A percentile compares a stretch with the other conserved stretches of the same genome.
phyloP scores from a whole-genome alignment of 192 early-diverging fungal species.

The Coemansia sp. region DNA sequence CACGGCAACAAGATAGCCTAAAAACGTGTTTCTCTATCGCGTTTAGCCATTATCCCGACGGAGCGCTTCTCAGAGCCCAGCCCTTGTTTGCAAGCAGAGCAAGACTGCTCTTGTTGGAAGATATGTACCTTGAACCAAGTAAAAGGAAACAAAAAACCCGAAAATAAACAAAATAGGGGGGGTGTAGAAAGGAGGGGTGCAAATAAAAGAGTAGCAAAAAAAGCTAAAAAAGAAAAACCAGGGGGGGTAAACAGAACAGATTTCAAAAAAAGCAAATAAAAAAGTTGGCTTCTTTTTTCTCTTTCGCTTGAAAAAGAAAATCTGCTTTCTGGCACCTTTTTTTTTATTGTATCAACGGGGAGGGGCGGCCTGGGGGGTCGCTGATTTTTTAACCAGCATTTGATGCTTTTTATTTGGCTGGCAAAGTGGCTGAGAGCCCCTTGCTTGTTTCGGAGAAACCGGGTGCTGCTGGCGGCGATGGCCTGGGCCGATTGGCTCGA shows the following conservation, averaged over 20 bases:
- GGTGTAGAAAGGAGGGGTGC: not conserved
- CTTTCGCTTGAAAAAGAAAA: not conserved
- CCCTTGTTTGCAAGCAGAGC: not conserved
- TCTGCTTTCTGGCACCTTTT: not conserved
- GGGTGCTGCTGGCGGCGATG: too few species aligned
- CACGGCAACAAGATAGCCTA: too few species aligned
- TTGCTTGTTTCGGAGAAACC: too few species aligned
- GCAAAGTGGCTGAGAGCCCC: too few species aligned
- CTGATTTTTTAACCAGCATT: not conserved
- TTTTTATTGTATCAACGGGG: not conserved
- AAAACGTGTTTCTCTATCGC: not conserved
- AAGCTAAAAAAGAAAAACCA: not conserved
- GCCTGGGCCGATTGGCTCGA: not conserved
- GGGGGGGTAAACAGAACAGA: not conserved
- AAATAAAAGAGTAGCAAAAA: slow-evolving; percentile 13
- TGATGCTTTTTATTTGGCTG: too few species aligned
- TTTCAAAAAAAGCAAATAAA: too few species aligned
- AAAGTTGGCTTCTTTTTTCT: too few species aligned
- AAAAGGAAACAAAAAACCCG: not conserved
- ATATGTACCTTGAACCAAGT: not conserved
- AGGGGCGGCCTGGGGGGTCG: not conserved
- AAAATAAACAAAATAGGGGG: slow-evolving; percentile 3
- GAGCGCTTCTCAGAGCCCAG: not conserved
- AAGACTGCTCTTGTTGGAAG: not conserved
- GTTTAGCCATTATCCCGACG: not conserved